These are phyloP conservation scores for Castanospermum australe DNA, from an alignment of 306 rosid species.

Conservation along the genomic window DNA sequence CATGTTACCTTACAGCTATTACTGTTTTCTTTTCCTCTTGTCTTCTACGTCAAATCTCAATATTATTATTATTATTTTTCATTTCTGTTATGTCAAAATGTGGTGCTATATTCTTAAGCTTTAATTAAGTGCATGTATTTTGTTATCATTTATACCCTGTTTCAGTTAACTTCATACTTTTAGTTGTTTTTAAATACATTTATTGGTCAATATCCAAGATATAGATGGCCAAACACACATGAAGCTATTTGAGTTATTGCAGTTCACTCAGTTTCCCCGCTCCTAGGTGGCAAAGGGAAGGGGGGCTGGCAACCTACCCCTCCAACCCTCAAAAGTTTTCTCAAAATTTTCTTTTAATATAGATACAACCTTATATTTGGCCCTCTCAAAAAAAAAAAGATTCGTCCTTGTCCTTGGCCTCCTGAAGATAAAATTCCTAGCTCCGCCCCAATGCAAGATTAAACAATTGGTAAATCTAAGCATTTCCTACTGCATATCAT, in stretches of 20 bases:
- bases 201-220: neutral
- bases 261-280: neutral
- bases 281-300: neutral
- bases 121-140: neutral
- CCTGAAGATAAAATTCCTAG: too few relatives aligned
- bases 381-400: neutral
- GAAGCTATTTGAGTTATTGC: constrained; percentile 5
- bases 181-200: neutral
- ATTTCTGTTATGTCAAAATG: constrained; percentile 11
- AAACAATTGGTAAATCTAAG: neutral
- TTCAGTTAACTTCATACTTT: neutral
- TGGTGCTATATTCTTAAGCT: neutral
- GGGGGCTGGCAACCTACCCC: neutral
- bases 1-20: neutral
- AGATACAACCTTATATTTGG: neutral
- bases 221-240: neutral
- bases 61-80: neutral
- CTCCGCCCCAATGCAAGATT: neutral
- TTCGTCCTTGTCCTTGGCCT: neutral
- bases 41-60: neutral
- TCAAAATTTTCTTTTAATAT: neutral
- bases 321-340: neutral
- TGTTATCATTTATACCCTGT: neutral
- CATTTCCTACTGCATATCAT: neutral
- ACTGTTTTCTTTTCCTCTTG: neutral